Evolutionary conservation across 352 stramenopile species (phyloP).

Genomic region (Globisporangium abappressorium): DNA sequence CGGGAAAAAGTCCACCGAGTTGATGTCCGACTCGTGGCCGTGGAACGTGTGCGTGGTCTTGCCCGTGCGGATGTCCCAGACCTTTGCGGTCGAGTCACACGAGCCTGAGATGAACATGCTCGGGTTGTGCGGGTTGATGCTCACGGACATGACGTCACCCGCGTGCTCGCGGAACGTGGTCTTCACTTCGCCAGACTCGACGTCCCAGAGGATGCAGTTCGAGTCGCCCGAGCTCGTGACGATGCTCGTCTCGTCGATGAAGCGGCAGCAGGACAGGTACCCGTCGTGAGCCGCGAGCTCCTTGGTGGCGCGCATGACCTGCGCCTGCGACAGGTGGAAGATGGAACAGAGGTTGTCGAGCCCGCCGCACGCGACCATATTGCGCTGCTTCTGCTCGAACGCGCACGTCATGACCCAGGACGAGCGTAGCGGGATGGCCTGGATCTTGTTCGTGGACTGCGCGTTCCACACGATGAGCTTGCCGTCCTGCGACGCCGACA

Average conservation of each 20-base stretch:
- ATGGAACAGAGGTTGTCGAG: conserved; percentile 99
- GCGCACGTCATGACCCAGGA: conserved; percentile 99
- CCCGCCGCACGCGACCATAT: conserved; percentile 97
- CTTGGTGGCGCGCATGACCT: conserved; percentile 89
- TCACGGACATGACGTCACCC: conserved; percentile 97
- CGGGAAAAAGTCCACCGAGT: conserved; percentile 98
- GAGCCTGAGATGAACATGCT: conserved; percentile 98
- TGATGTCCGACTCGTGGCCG: conserved; percentile 98
- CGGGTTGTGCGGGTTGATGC: conserved; percentile 92
- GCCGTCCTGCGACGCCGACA: conserved; percentile 96
- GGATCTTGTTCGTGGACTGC: conserved; percentile 95
- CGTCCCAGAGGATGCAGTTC: conserved; percentile 99
- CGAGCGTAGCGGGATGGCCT: conserved; percentile 95
- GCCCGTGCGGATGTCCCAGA: conserved; percentile 97
- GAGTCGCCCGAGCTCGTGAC: conserved; percentile 96
- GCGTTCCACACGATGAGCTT: conserved; percentile 99
- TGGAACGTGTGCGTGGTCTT: conserved; percentile 97
- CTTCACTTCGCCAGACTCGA: conserved; percentile 92
- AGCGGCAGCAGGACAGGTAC: conserved; percentile 98
- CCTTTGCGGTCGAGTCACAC: conserved; percentile 95
- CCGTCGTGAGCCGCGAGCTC: conserved; percentile 98
- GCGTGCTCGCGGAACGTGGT: conserved; percentile 97
- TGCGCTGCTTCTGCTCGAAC: conserved; percentile 96
- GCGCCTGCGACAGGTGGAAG: conserved; percentile 92
- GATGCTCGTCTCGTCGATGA: conserved; percentile 94